A percentile compares a stretch with the other conserved stretches of the same genome.
Conservation (phyloP, 352 stramenopile species). For the Plasmopara halstedii region DNA sequence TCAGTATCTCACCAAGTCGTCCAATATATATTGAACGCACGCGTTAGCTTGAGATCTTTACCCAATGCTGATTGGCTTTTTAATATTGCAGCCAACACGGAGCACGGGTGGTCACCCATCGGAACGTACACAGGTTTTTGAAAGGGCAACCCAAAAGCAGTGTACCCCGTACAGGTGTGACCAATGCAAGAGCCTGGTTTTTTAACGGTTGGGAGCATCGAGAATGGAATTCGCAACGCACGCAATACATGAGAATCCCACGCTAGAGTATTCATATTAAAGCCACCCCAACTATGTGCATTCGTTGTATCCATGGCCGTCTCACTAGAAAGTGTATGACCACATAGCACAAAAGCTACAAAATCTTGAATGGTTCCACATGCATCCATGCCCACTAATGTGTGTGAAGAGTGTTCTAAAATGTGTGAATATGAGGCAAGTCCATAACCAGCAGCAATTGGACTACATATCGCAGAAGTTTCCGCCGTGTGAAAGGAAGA, state of each 20-base stretch:
- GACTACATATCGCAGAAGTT: slow-evolving; percentile 13
- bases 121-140: slow-evolving; percentile 40
- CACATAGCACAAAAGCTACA: slow-evolving; percentile 64
- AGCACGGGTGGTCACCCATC: slow-evolving; percentile 77
- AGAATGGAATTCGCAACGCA: slow-evolving; percentile 46
- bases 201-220: slow-evolving; percentile 54
- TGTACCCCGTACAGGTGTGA: slow-evolving; percentile 6
- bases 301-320: slow-evolving; percentile 67
- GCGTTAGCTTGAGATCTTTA: slow-evolving; percentile 29
- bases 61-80: slow-evolving; percentile 14
- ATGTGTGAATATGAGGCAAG: slow-evolving; percentile 61
- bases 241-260: slow-evolving; percentile 45
- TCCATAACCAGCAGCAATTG: slow-evolving; percentile 53
- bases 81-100: slow-evolving; percentile 44
- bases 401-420: slow-evolving; percentile 23
- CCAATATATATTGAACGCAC: slow-evolving; percentile 23
- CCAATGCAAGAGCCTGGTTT: slow-evolving; percentile 45
- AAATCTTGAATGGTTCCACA: slow-evolving; percentile 81
- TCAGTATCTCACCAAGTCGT: neutral
- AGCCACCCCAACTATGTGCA: slow-evolving; percentile 67
- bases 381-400: slow-evolving; percentile 44
- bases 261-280: slow-evolving; percentile 29
- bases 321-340: slow-evolving; percentile 26
- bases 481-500: neutral
- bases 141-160: slow-evolving; percentile 29